Evolutionary conservation across 1,139 yeast species (phyloP).

Genomic region (Candida sanyaensis): DNA sequence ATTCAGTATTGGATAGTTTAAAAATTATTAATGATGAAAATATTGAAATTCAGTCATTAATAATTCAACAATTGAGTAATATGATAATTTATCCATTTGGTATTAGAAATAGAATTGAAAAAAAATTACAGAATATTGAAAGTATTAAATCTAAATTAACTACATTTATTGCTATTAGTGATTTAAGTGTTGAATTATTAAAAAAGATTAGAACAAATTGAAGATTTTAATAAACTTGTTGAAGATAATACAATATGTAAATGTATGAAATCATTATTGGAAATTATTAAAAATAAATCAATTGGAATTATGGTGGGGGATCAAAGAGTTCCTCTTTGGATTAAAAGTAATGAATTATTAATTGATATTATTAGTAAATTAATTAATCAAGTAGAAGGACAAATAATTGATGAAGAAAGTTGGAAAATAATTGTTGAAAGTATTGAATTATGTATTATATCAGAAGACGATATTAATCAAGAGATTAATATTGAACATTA

Average conservation of each 20-base stretch:
- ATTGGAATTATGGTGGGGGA: conserved; percentile 31
- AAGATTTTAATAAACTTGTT: conserved; percentile 36
- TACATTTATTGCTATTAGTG: conserved; percentile 66
- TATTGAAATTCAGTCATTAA: conserved; percentile 39
- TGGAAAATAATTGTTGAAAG: conserved; percentile 51
- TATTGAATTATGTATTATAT: conserved; percentile 38
- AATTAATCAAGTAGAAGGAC: conserved; percentile 12
- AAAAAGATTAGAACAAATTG: conserved; percentile 32
- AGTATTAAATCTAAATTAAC: conserved; percentile 50
- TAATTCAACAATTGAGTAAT: conserved; percentile 55
- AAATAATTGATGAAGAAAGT: conserved; percentile 27
- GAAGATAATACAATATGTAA: conserved; percentile 46
- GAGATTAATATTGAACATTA: conserved; percentile 51
- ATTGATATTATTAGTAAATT: conserved; percentile 21
- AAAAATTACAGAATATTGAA: conserved; percentile 28
- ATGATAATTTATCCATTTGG: conserved; percentile 61
- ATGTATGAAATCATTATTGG: conserved; percentile 26
- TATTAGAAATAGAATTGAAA: conserved; percentile 53
- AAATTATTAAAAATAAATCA: conserved; percentile 32
- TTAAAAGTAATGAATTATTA: conserved; percentile 38
- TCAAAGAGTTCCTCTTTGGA: conserved; percentile 39
- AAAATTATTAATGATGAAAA: conserved; percentile 31
- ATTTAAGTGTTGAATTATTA: conserved; percentile 47
- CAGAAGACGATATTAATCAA: conserved; percentile 42
- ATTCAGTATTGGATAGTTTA: conserved; percentile 48